Evolutionary conservation across 83 land plant genomes (phyloP), one percentile per base, ranked within the genome.

Genomic region (Diphasiastrum complanatum): DNA sequence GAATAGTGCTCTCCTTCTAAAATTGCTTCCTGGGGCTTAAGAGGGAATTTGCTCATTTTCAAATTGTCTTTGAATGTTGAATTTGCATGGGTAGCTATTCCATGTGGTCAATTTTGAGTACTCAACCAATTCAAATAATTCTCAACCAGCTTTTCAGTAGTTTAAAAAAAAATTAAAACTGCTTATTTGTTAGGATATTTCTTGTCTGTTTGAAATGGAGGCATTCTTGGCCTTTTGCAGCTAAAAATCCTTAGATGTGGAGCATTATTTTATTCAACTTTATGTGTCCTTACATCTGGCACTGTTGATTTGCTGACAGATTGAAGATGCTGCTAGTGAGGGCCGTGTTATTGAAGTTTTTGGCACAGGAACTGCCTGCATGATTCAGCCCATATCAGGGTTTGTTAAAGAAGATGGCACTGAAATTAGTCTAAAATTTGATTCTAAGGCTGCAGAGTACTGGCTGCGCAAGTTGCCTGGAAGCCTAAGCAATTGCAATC

Each of bases 331-430:
- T 22, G 68, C 60, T 29, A 51, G 11, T 31, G 45, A 33, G 28
- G 68, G 73, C 3, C 59, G 69, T 23, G 31, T 70, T 2, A 22
- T 70, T 34, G 73, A 70, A 40, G 70, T 62, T 6, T 70, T 70
- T 53, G 73, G 73, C 10, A 54, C 70, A 41, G 73, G 73, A 49
- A 70, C 73, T 29, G 73, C 73, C 22, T 70, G 73, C 49, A 47
- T 64, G 61, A 64, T 70, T 19, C 73, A 70, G 46, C 73, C 73
- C n/a, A 34, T 70, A 1, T 35, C 43, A 46, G 73, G 69, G 24
- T 38, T 70, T 20, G 38, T 70, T 14, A 64, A 64, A 35, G 43
- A 70, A 18, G 60, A 63, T 25, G 46, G 40, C 6, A 52, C 37
- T 19, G 60, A 48, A 60, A 63, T 70, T 16, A 36, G 35, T 11